These are phyloP conservation scores for Speleostelium caveatum DNA, from an alignment of 78 protist species.

Conservation along the genomic window DNA sequence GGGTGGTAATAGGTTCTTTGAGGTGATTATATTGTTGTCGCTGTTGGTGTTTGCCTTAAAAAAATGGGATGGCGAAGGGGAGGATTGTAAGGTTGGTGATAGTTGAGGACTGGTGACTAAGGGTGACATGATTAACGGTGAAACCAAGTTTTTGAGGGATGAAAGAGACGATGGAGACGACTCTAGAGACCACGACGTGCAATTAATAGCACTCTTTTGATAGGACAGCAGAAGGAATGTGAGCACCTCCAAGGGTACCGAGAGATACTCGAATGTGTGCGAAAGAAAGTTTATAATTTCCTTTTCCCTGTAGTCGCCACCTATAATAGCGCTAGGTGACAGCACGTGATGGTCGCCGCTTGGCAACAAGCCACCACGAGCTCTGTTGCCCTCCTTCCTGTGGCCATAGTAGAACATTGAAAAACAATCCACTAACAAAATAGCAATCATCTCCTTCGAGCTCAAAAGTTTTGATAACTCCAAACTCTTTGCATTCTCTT, in stretches of 20 bases:
- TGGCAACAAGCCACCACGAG: not conserved
- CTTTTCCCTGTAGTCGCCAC: slow-evolving; percentile 10
- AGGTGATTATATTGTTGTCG: not conserved
- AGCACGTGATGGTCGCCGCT: not conserved
- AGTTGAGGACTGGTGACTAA: not conserved
- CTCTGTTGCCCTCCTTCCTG: not conserved
- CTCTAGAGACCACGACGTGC: too few species aligned
- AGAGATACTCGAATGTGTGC: slow-evolving; percentile 11
- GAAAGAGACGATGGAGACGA: not conserved
- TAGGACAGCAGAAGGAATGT: slow-evolving; percentile 17
- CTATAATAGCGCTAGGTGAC: slow-evolving; percentile 3
- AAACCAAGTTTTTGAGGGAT: not conserved
- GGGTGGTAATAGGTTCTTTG: slow-evolving; percentile 1
- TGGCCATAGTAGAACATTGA: slow-evolving; percentile 23
- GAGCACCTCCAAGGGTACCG: slow-evolving; percentile 12
- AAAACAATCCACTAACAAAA: slow-evolving; percentile 47
- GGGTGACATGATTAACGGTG: not conserved
- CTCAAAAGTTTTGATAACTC: not conserved
- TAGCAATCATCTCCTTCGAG: slow-evolving; percentile 37
- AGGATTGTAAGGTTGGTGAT: not conserved
- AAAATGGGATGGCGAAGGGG: too few species aligned
- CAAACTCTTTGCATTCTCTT: too few species aligned
- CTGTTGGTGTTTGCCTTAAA: too few species aligned
- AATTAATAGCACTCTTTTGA: not conserved
- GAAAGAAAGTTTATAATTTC: slow-evolving; percentile 36